Base-by-base conservation (phyloP, 176 grass and related monocot species). In the Rhynchospora pubera region DNA sequence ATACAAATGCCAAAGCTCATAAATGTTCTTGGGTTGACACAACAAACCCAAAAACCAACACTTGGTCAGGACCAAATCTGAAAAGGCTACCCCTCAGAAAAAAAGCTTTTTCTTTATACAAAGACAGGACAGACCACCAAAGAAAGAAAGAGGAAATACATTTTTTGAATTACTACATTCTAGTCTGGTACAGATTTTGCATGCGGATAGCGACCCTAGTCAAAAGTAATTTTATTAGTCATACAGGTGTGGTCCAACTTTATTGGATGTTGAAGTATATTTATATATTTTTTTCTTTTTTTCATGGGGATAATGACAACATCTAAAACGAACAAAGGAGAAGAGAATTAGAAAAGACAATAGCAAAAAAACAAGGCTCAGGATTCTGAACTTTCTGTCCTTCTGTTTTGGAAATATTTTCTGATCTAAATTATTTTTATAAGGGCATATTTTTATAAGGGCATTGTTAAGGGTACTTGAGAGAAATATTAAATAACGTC, bases 11-110 rank as follows among this genome's bases (percentile, higher is more conserved):
- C 42, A 51, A 82, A 52, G 79, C 47, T 65, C 79, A 82, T 65
- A 82, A 82, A 66, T 82, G 79, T 45, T 67, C 66, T 53, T 82
- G 22, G 44, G 48, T 56, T 56, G 53, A 82, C 61, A 65, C 42
- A 52, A 82, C 47, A 63, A 21, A 48, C 57, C 47, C 34, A 80
- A 47, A 80, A 28, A 62, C 21, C 18, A 65, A 65, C 11, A 48
- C 39, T 79, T 39, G 34, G 2, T 39, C 34, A 39, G 77, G 55
- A 79, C 56, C 61, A 52, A 66, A 67, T 82, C 59, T 65, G 79
- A 82, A 82, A 82, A 82, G 79, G 45, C 47, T 47, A 66, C 5
- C 62, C n/a, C 60, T 44, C 34, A 39, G 3, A 81, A 26, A 81
- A 74, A 81, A 66, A 10, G 15, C 21, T 26, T 65, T 46, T 65